phyloP scores from a whole-genome alignment of 106 monocot species.

The Dendrobium chrysotoxum region DNA sequence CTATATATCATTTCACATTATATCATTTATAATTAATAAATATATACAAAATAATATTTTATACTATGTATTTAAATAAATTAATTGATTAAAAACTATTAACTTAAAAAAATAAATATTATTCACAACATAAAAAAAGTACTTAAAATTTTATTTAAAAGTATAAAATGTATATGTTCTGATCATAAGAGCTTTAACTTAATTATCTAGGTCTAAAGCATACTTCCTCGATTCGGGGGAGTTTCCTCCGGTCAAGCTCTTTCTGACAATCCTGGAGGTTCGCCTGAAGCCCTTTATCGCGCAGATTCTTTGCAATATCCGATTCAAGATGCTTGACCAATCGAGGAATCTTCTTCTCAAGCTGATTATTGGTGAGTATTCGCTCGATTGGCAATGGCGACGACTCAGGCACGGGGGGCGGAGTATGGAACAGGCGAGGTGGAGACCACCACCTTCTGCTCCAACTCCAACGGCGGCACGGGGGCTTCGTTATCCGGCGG shows the following conservation, averaged over 20 bases:
- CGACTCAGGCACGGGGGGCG: background rate
- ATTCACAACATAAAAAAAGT: no score
- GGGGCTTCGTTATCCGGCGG: background rate
- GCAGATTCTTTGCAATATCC: background rate
- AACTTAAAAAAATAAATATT: no score
- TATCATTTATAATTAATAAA: no score
- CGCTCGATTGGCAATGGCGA: background rate
- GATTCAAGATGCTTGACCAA: background rate
- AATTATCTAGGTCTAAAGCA: background rate
- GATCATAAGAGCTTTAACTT: no score
- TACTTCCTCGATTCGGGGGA: background rate
- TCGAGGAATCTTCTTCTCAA: slow-evolving; percentile 19
- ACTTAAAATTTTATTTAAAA: no score
- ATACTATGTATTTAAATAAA: no score
- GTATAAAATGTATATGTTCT: no score
- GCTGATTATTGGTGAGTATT: slow-evolving; percentile 6
- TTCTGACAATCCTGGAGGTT: background rate
- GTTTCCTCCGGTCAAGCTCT: slow-evolving; percentile 20
- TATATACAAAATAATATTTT: no score
- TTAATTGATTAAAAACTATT: no score
- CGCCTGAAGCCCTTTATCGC: slow-evolving; percentile 15
- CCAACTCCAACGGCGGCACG: background rate
- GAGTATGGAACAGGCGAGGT: background rate
- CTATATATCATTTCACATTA: no score
- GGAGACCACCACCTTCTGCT: background rate